Conservation (phyloP, 192 early-diverging fungal species). For the Haplosporangium gracile region DNA sequence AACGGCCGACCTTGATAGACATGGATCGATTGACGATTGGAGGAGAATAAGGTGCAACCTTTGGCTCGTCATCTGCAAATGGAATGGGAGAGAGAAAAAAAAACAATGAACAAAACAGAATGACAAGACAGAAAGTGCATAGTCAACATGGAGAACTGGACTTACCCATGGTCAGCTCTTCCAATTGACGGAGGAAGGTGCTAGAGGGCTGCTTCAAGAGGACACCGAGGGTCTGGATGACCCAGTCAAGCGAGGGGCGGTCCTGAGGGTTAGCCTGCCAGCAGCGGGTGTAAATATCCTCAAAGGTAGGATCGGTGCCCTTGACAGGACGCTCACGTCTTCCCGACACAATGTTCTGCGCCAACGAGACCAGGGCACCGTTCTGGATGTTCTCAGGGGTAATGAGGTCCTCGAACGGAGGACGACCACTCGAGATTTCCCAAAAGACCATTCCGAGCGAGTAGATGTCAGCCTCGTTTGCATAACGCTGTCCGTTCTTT, state of each 20-base stretch:
- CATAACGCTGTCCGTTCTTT: constrained; percentile 29
- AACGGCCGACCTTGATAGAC: constrained; percentile 32
- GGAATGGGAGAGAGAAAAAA: neutral
- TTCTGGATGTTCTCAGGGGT: constrained; percentile 24
- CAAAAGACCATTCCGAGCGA: constrained; percentile 46
- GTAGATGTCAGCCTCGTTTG: constrained; percentile 45
- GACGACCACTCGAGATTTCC: constrained; percentile 50
- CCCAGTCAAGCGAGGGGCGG: constrained; percentile 38
- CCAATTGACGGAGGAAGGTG: constrained; percentile 25
- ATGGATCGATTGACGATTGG: constrained; percentile 1
- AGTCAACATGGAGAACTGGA: neutral
- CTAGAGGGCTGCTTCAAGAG: constrained; percentile 36
- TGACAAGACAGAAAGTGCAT: too few species aligned
- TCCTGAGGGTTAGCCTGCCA: constrained; percentile 47
- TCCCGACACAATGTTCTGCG: constrained; percentile 44
- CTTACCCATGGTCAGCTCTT: constrained; percentile 42
- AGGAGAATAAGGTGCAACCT: neutral
- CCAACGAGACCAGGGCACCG: constrained; percentile 28
- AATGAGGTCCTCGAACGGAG: constrained; percentile 39
- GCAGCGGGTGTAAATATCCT: constrained; percentile 40
- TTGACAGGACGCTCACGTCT: constrained; percentile 38
- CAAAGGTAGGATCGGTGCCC: constrained; percentile 32
- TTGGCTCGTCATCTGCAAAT: constrained; percentile 19
- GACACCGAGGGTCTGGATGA: constrained; percentile 39
- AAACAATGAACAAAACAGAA: neutral